Base-by-base conservation (phyloP, 2,329 filamentous ascomycete species). In the Stagonosporopsis tanaceti region DNA sequence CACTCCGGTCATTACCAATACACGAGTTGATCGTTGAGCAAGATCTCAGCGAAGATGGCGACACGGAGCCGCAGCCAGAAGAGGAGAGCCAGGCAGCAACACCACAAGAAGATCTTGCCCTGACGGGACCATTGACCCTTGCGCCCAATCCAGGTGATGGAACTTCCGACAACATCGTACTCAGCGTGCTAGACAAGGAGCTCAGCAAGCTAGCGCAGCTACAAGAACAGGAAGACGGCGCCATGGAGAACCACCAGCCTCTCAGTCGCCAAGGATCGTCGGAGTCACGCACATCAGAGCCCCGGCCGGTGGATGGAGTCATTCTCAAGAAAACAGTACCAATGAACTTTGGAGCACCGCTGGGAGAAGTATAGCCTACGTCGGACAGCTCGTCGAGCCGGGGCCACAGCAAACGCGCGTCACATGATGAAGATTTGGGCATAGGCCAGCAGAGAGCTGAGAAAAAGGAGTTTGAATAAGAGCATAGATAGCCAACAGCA, bases 301-400 rank as follows among this genome's bases (percentile, higher is more conserved):
- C 59, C n/a, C 65, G 63, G 28, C 55, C 61, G 6, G 63, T 76
- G 2, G 74, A 76, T 34, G 75, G 74, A 1, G 70, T 77, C 15
- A 62, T 64, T 9, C 59, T 77, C 15, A 77, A 77, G 61, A 74
- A 70, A 40, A 53, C 30, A 3, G 69, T 71, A 0, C 69, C 62
- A 14, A 63, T 72, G 59, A 76, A 77, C 48, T 68, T 76, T 37
- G 74, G 75, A 2, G 69, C 67, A 2, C 75, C 75, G 1, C 52
- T 77, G 17, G 75, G 75, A 6, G 67, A 71, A 52, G 66, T 61
- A 17, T 70, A 69, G 59, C 27, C 35, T 22, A 28, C 50, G n/a
- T 27, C 45, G 3, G 6, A 35, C 20, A 24, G 17, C n/a, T 41
- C 42, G 2, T 9, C 42, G 12, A 47, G 47, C 38, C 6, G 25